These are phyloP conservation scores for Amphicarpaea edgeworthii DNA, from an alignment of 306 rosid genomes.

Conservation along the genomic window DNA sequence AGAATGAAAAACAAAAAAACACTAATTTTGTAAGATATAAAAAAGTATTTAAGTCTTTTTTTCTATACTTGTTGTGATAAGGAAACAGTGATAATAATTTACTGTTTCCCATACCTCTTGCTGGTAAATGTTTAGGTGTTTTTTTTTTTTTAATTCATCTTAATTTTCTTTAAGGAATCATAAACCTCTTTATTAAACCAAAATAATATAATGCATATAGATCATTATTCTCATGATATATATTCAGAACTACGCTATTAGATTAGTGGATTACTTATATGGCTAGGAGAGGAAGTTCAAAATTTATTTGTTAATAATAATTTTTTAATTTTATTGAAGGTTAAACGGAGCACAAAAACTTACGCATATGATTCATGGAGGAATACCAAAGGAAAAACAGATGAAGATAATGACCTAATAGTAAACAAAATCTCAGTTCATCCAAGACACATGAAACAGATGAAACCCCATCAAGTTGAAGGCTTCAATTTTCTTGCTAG, in stretches of 20 bases:
- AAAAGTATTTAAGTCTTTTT: no score
- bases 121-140: conserved; percentile 12
- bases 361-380: conserved; percentile 71
- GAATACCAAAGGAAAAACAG: conserved; percentile 57
- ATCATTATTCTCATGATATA: conserved; percentile 25
- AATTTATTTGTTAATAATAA: conserved; percentile 23
- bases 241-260: conserved; percentile 15
- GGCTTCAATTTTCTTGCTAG: conserved; percentile 91
- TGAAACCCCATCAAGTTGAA: conserved; percentile 92
- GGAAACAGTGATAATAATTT: conserved; percentile 10
- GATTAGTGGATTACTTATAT: conserved; percentile 11
- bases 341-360: conserved; percentile 75
- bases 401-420: conserved; percentile 56
- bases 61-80: conserved; percentile 8
- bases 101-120: not conserved
- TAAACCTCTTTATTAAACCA: conserved; percentile 21
- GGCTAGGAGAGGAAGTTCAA: conserved; percentile 12
- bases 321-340: conserved; percentile 59
- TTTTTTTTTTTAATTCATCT: not conserved
- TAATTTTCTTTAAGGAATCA: not conserved
- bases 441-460: conserved; percentile 85
- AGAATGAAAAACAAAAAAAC: no score
- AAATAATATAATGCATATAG: conserved; percentile 18
- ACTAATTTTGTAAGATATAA: no score
- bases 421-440: conserved; percentile 71